A percentile compares a stretch with the other conserved stretches of the same genome.
phyloP scores from a whole-genome alignment of 257 asterid genomes.

The Ilex aquifolium region DNA sequence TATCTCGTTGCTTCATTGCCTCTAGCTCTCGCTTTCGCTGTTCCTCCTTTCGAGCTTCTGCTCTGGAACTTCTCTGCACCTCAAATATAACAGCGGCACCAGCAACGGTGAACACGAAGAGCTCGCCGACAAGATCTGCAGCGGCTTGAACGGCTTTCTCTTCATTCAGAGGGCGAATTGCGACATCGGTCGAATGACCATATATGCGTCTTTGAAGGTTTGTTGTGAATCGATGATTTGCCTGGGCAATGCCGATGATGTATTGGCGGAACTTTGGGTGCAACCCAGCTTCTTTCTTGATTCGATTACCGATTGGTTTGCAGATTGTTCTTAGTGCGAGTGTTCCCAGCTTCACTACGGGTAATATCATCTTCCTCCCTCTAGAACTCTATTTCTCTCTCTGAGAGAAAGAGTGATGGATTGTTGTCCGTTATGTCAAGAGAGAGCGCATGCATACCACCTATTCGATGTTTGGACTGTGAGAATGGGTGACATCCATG shows the following conservation, averaged over 20 bases:
- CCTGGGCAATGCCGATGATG: slow-evolving; percentile 82
- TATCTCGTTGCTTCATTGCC: slow-evolving; percentile 55
- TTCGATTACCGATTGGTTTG: slow-evolving; percentile 76
- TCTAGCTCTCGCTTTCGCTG: slow-evolving; percentile 52
- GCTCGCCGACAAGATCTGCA: slow-evolving; percentile 82
- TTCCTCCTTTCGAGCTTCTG: slow-evolving; percentile 92
- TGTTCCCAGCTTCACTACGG: slow-evolving; percentile 71
- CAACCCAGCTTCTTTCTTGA: slow-evolving; percentile 65
- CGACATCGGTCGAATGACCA: slow-evolving; percentile 73
- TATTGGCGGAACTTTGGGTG: slow-evolving; percentile 63
- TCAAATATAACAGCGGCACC: slow-evolving; percentile 65
- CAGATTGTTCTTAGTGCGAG: slow-evolving; percentile 71
- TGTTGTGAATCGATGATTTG: slow-evolving; percentile 72
- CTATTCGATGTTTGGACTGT: too few relatives aligned
- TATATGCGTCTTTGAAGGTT: slow-evolving; percentile 72
- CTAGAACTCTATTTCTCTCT: too few relatives aligned
- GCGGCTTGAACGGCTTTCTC: slow-evolving; percentile 91
- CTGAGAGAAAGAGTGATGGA: too few relatives aligned
- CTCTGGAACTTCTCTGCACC: slow-evolving; percentile 74
- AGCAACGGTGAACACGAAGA: slow-evolving; percentile 73
- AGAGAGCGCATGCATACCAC: too few relatives aligned
- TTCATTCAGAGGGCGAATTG: slow-evolving; percentile 80
- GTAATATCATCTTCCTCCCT: slow-evolving; percentile 44
- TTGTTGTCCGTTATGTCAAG: too few relatives aligned
- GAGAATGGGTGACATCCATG: too few relatives aligned